Conservation (phyloP, 2,329 filamentous ascomycete genomes). For the Whalleya microplaca region DNA sequence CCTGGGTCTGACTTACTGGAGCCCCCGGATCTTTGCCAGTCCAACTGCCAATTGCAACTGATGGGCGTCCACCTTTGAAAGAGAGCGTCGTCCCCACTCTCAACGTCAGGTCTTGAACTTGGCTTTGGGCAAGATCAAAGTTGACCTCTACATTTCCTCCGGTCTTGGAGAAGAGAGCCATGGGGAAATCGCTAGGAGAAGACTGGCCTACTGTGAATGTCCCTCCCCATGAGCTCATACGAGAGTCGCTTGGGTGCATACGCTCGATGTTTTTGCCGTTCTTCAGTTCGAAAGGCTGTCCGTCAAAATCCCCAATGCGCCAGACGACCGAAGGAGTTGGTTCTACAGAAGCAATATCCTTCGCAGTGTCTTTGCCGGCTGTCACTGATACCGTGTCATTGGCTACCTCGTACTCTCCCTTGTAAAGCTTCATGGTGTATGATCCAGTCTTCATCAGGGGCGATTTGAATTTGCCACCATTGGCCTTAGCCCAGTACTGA, state of each 20-base stretch:
- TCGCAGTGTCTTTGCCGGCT: conserved; percentile 8
- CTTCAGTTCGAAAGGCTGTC: conserved; percentile 16
- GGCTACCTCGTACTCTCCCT: conserved; percentile 19
- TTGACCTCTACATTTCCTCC: conserved; percentile 20
- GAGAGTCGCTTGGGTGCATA: conserved; percentile 20
- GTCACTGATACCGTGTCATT: conserved; percentile 13
- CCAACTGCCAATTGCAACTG: conserved; percentile 18
- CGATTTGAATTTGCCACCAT: conserved; percentile 13
- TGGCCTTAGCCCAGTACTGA: conserved; percentile 21
- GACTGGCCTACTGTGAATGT: conserved; percentile 18
- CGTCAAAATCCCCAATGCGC: conserved; percentile 21
- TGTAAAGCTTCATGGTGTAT: conserved; percentile 23
- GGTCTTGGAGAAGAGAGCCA: conserved; percentile 23
- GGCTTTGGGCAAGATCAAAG: conserved; percentile 14
- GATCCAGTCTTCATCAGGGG: conserved; percentile 20
- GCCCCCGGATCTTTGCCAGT: conserved; percentile 22
- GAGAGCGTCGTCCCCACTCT: conserved; percentile 22
- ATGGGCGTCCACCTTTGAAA: conserved; percentile 22
- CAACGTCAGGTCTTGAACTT: conserved; percentile 17
- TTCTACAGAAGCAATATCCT: conserved; percentile 16
- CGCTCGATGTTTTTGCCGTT: conserved; percentile 23
- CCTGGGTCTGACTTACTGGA: conserved; percentile 11
- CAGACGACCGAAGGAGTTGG: conserved; percentile 16
- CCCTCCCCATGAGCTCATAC: conserved; percentile 21
- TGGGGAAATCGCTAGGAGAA: conserved; percentile 16